phyloP scores from a whole-genome alignment of 2,329 filamentous ascomycete genomes.

The Metarhizium robertsii region DNA sequence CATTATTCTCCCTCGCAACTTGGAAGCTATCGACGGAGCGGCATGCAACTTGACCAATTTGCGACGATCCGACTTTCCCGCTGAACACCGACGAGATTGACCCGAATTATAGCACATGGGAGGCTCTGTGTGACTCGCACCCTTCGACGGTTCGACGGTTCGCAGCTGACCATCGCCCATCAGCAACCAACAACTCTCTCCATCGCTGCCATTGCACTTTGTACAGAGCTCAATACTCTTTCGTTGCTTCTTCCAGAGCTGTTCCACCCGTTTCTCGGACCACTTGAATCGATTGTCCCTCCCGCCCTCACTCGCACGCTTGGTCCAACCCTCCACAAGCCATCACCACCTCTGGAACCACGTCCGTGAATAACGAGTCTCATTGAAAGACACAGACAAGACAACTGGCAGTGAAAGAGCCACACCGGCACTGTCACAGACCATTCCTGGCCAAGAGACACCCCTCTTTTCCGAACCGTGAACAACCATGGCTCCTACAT shows the following conservation, averaged over 20 bases:
- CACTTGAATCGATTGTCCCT: background rate
- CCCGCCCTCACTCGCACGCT: background rate
- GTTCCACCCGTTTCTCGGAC: background rate
- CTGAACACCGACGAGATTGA: background rate
- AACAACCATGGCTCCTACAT: slow-evolving; percentile 47
- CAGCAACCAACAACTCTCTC: background rate
- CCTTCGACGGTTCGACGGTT: background rate
- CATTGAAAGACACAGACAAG: background rate
- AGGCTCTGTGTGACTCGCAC: background rate
- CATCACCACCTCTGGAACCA: background rate
- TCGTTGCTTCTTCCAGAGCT: background rate
- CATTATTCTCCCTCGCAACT: background rate
- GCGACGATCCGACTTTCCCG: background rate
- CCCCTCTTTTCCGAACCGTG: background rate
- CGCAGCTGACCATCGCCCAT: background rate
- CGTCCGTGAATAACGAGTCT: background rate
- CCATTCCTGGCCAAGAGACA: background rate
- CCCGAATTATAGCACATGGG: background rate
- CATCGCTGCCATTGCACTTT: background rate
- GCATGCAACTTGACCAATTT: background rate
- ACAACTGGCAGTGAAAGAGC: background rate
- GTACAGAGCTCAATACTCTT: background rate
- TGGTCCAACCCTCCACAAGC: background rate
- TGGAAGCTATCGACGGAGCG: background rate
- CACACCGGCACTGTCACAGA: background rate